Base-by-base conservation (phyloP, 2,329 filamentous ascomycete species). In the Chalaropsis thielavioides region DNA sequence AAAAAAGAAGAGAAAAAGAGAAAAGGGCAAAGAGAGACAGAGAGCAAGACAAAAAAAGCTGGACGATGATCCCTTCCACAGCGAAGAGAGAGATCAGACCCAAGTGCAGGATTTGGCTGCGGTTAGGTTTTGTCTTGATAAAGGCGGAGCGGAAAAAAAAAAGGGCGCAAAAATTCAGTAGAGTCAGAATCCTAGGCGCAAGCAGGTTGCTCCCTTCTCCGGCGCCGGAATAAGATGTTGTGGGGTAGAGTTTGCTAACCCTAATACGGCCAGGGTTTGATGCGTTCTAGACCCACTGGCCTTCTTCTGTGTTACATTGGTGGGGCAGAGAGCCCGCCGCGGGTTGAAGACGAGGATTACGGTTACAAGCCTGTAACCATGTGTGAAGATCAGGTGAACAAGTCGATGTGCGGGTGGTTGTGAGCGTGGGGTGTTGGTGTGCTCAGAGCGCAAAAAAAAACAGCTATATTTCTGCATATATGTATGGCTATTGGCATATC, bases 131-230 rank as follows among this genome's bases (percentile, higher is more conserved):
- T 44, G 63, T 65, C 65, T 60, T 67, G 46, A 51, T 51, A 51
- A 51, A 62, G 46, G 64, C 62, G 40, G 31, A 54, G 22, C 31
- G 27, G 46, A 60, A 64, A 62, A 65, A 68, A 65, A 65, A 24
- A 61, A 40, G 44, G 15, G n/a, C 3, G 61, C n/a, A 61, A 61
- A 61, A 61, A 41, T 58, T 58, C 15, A 38, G 54, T 15, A 61
- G 10, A 41, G 41, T 43, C 61, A 63, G 44, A 54, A 63, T 54
- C 44, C 61, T 31, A 63, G 27, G 24, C 24, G 43, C 17, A 63
- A 15, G 24, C 22, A 63, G 22, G 31, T 54, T 35, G 35, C 11
- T 63, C 31, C 19, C 31, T 46, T 40, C 24, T 54, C 54, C 54
- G 54, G 54, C 54, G 54, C 54, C 54, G 54, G 54, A 61, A 61